Evolutionary conservation across 306 rosid genomes (phyloP), one percentile per base, ranked within the genome.

Genomic region (Dalbergia oliveri): DNA sequence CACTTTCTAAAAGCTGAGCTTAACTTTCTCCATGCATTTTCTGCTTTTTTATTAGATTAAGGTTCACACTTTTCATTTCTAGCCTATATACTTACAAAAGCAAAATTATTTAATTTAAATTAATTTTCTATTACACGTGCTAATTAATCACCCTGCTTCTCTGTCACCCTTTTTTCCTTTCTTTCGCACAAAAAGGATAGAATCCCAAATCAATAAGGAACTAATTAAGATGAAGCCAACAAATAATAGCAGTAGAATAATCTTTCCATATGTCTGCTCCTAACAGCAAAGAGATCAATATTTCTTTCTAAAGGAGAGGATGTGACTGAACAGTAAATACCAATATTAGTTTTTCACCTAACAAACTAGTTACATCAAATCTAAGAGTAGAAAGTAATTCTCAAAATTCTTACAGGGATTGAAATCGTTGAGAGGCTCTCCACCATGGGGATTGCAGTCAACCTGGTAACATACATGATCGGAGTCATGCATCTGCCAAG

Each of bases 361-460:
- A 43, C 3, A 47, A 47, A 47, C 4, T 34, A 53, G 15, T 79
- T 37, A 41, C 19, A 44, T 68, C 9, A 19, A 72, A 76, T 49
- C 23, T 37, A 37, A 69, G 13, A 61, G 49, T 23, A 26, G 14
- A 75, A 70, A 16, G 31, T 39, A 63, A 73, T n/a, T 75, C 51
- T 76, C 0, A 16, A 79, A 72, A 31, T 69, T 76, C 26, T 77
- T 54, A 45, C 87, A 94, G 98, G 92, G 73, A 80, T 94, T 75
- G 97, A 94, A 84, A 83, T 94, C 37, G 82, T 85, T 66, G 98
- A 94, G 86, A 94, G 98, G 90, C 97, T 94, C 4, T 94, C 99
- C 43, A 94, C 99, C 50, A 93, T 93, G 95, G 99, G 95, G 47
- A 94, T 94, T 79, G 95, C 89, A 5, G 99, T 93, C 0, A 94